Conservation (phyloP, 306 rosid species). For the Vicia sativa region DNA sequence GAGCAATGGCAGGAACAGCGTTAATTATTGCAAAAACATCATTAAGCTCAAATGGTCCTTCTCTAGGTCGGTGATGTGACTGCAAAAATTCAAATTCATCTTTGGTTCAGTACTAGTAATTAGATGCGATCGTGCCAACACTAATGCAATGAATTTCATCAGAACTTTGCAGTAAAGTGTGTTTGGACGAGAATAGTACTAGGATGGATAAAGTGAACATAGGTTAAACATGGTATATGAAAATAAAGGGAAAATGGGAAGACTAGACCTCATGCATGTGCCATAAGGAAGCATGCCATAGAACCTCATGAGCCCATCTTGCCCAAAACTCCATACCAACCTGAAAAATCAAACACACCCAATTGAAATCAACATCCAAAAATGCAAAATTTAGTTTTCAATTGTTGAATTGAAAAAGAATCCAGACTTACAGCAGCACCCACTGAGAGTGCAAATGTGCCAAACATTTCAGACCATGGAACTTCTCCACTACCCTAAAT, state of each 20-base stretch:
- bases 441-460: constrained; percentile 89
- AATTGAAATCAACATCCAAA: constrained; percentile 4
- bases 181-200: too few relatives aligned
- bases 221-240: not conserved
- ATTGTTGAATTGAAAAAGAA: constrained; percentile 22
- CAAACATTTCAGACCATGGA: constrained; percentile 69
- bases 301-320: constrained; percentile 57
- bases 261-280: constrained; percentile 53
- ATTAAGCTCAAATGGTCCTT: constrained; percentile 93
- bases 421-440: constrained; percentile 70
- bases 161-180: too few relatives aligned
- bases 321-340: constrained; percentile 68
- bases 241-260: not conserved
- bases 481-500: constrained; percentile 35
- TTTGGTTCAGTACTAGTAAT: not conserved
- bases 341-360: constrained; percentile 35
- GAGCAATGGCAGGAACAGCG: constrained; percentile 90
- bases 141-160: too few relatives aligned
- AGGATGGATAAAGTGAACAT: too few relatives aligned
- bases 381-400: not conserved
- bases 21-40: constrained; percentile 86
- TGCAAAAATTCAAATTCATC: constrained; percentile 43
- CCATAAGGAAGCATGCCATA: constrained; percentile 61
- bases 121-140: too few relatives aligned
- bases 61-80: constrained; percentile 98